A percentile compares a stretch with the other conserved stretches of the same genome.
These are phyloP conservation scores for Populus tremula DNA, from an alignment of 345 rosid genomes.

Conservation along the genomic window DNA sequence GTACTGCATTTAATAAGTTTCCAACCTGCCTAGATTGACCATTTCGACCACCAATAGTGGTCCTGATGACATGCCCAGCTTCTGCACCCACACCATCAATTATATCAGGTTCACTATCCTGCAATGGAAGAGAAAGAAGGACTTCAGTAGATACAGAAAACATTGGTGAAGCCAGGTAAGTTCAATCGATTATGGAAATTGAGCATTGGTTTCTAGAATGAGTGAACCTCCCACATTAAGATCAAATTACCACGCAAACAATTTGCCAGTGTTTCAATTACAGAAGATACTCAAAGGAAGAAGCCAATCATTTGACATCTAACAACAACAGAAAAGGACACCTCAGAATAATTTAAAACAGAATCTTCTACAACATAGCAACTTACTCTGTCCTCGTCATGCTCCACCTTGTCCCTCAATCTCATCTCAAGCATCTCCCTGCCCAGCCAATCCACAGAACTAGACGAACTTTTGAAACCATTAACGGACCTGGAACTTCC, in stretches of 20 bases:
- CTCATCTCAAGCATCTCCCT: slow-evolving; percentile 94
- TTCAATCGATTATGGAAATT: not conserved
- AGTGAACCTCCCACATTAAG: slow-evolving; percentile 10
- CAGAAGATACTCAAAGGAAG: not conserved
- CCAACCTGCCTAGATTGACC: slow-evolving; percentile 88
- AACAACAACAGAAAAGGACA: not conserved
- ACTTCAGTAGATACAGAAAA: not conserved
- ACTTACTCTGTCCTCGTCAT: slow-evolving; percentile 83
- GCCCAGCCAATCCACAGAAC: slow-evolving; percentile 93
- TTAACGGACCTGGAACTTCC: slow-evolving; percentile 91
- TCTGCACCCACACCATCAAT: slow-evolving; percentile 87
- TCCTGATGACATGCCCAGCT: slow-evolving; percentile 85
- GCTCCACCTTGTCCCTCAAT: slow-evolving; percentile 75
- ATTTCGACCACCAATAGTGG: slow-evolving; percentile 83
- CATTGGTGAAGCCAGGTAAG: not conserved
- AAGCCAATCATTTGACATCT: not conserved
- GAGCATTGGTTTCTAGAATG: not conserved
- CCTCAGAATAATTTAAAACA: not conserved
- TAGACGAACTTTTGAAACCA: slow-evolving; percentile 82
- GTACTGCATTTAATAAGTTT: slow-evolving; percentile 2
- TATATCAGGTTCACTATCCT: slow-evolving; percentile 92
- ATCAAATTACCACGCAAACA: slow-evolving; percentile 7
- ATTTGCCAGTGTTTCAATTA: not conserved
- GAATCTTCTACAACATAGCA: slow-evolving; percentile 11
- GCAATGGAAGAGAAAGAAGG: slow-evolving; percentile 25